Percentiles rank a stretch among this genome's conserved stretches.
These are phyloP conservation scores for Nepenthes gracilis DNA, from an alignment of 148 eudicot genomes.

Conservation along the genomic window DNA sequence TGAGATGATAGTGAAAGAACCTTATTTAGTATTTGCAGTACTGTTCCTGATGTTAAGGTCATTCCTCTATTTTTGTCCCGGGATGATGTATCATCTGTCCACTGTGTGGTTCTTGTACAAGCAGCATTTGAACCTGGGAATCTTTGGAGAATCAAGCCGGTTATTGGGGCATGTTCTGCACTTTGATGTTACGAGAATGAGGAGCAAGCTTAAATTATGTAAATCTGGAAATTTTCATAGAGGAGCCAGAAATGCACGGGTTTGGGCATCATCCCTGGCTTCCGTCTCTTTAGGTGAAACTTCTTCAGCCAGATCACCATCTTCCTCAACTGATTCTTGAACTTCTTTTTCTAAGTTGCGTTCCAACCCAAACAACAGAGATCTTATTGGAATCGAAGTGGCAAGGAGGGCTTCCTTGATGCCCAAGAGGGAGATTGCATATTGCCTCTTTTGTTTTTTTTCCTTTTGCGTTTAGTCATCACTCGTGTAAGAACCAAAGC, in stretches of 20 bases:
- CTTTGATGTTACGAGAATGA: slow-evolving; percentile 38
- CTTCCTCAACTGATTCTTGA: slow-evolving; percentile 12
- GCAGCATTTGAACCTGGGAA: slow-evolving; percentile 42
- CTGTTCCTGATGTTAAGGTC: slow-evolving; percentile 31
- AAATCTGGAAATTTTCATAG: slow-evolving; percentile 44
- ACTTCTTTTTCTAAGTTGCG: background rate
- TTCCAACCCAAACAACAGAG: too few species aligned
- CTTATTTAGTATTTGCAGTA: slow-evolving; percentile 39
- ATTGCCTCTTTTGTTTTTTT: too few species aligned
- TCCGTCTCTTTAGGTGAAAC: slow-evolving; percentile 56
- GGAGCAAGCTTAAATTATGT: slow-evolving; percentile 36
- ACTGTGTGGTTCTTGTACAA: slow-evolving; percentile 34
- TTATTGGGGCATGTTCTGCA: slow-evolving; percentile 41
- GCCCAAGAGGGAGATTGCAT: too few species aligned
- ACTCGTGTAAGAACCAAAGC: too few species aligned
- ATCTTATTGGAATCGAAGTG: too few species aligned
- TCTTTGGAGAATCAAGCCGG: slow-evolving; percentile 56
- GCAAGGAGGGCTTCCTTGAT: too few species aligned
- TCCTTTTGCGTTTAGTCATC: too few species aligned
- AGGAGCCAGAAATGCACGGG: slow-evolving; percentile 50
- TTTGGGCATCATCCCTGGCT: slow-evolving; percentile 67
- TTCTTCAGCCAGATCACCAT: slow-evolving; percentile 30
- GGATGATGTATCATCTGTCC: slow-evolving; percentile 14
- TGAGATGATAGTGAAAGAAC: slow-evolving; percentile 37
- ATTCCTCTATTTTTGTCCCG: slow-evolving; percentile 28